phyloP scores from a whole-genome alignment of 176 grass and related monocot species.

The Alopecurus myosuroides region DNA sequence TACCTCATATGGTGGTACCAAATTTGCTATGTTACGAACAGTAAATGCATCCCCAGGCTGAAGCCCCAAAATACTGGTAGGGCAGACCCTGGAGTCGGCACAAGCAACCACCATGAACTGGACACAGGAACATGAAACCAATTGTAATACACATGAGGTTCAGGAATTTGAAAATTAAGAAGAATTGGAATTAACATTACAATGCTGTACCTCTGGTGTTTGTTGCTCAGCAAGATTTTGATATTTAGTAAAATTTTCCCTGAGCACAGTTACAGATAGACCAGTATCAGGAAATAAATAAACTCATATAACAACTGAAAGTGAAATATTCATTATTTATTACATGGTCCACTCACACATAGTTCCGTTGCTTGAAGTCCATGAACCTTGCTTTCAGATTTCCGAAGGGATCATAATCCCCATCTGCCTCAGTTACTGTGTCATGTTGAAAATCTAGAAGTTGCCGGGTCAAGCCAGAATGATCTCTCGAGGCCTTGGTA shows the following conservation, averaged over 20 bases:
- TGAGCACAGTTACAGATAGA: constrained; percentile 31
- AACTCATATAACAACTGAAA: neutral
- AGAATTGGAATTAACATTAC: neutral
- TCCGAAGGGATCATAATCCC: constrained; percentile 48
- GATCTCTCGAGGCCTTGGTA: constrained; percentile 48
- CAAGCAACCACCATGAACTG: constrained; percentile 97
- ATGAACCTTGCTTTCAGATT: constrained; percentile 73
- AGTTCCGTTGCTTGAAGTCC: constrained; percentile 68
- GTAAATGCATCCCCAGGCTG: constrained; percentile 93
- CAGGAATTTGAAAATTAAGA: neutral
- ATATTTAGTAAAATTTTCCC: constrained; percentile 56
- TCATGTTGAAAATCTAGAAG: constrained; percentile 47
- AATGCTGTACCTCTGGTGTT: constrained; percentile 66
- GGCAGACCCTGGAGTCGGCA: constrained; percentile 89
- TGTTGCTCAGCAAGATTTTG: constrained; percentile 64
- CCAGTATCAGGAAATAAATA: constrained; percentile 12
- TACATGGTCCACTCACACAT: constrained; percentile 54
- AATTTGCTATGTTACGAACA: constrained; percentile 90
- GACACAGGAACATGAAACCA: constrained; percentile 34
- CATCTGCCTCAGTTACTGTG: constrained; percentile 14
- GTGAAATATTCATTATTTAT: constrained; percentile 7
- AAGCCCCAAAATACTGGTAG: constrained; percentile 75
- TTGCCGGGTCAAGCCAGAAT: constrained; percentile 38
- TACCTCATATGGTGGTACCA: constrained; percentile 87
- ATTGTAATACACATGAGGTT: constrained; percentile 5